Conservation (phyloP, 2,329 filamentous ascomycete genomes). For the Sarocladiaceae sp. region DNA sequence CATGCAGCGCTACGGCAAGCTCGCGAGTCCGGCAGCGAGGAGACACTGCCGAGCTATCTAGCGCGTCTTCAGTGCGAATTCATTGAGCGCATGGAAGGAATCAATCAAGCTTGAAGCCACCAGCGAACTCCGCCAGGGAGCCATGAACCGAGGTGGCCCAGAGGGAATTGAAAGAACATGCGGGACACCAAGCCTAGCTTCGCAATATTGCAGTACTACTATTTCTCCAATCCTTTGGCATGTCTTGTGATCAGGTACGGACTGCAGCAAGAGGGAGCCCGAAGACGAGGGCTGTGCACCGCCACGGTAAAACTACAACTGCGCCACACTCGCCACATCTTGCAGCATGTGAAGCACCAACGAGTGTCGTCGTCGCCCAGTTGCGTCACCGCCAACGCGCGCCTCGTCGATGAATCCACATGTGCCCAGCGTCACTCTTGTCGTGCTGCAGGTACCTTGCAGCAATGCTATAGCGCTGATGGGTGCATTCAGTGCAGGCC, state of each 20-base stretch:
- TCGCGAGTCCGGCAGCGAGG: slow-evolving; percentile 53
- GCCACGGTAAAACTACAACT: not conserved
- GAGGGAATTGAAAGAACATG: too few relatives aligned
- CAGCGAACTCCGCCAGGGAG: not conserved
- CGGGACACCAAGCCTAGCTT: too few relatives aligned
- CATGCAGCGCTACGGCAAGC: slow-evolving; percentile 68
- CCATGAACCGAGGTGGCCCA: not conserved
- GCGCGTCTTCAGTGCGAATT: slow-evolving; percentile 62
- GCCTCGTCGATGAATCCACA: too few relatives aligned
- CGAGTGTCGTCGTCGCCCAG: slow-evolving; percentile 2
- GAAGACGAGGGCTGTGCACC: not conserved
- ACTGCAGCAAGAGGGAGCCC: too few relatives aligned
- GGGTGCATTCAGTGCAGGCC: too few relatives aligned
- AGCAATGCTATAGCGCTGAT: too few relatives aligned
- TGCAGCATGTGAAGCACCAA: not conserved
- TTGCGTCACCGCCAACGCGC: slow-evolving; percentile 7
- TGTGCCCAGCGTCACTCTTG: too few relatives aligned
- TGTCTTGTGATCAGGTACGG: not conserved
- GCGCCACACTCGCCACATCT: slow-evolving; percentile 4
- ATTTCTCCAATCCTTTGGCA: not conserved
- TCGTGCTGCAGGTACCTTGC: too few relatives aligned
- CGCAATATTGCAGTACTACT: not conserved
- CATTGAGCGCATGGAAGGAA: slow-evolving; percentile 59
- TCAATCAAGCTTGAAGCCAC: too few relatives aligned
- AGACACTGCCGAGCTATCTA: slow-evolving; percentile 40